Conservation (phyloP, 2,329 filamentous ascomycete species). For the Venturia effusa region DNA sequence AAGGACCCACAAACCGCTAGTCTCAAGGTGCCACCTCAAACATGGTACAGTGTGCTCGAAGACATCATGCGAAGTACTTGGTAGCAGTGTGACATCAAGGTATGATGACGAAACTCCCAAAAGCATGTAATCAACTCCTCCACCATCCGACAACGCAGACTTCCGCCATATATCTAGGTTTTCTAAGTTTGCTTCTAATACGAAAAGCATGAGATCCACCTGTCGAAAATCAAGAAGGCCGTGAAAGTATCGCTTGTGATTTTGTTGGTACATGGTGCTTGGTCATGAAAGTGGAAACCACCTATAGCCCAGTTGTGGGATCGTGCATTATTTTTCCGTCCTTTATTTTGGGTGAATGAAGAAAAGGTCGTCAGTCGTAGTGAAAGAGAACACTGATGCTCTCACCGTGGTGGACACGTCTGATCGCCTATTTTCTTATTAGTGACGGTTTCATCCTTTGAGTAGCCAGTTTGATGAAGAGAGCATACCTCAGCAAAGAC, state of each 20-base stretch:
- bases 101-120: background rate
- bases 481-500: slow-evolving; percentile 72
- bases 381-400: slow-evolving; percentile 94
- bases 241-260: background rate
- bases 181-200: slow-evolving; percentile 4
- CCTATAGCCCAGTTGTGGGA: background rate
- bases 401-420: slow-evolving; percentile 92
- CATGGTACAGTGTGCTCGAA: background rate
- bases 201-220: background rate
- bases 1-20: background rate
- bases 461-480: background rate
- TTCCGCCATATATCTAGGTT: background rate
- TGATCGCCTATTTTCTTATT: slow-evolving; percentile 53
- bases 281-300: background rate
- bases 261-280: background rate
- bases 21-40: background rate
- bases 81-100: background rate
- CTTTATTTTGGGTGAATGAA: background rate
- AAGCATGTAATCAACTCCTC: background rate
- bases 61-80: background rate
- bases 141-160: background rate
- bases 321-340: background rate
- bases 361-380: slow-evolving; percentile 45
- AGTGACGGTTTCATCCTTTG: slow-evolving; percentile 11
- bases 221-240: background rate